Evolutionary conservation across 768 basidiomycete genomes (phyloP), one percentile per base, ranked within the genome.

Genomic region (Pisolithus marmoratus): DNA sequence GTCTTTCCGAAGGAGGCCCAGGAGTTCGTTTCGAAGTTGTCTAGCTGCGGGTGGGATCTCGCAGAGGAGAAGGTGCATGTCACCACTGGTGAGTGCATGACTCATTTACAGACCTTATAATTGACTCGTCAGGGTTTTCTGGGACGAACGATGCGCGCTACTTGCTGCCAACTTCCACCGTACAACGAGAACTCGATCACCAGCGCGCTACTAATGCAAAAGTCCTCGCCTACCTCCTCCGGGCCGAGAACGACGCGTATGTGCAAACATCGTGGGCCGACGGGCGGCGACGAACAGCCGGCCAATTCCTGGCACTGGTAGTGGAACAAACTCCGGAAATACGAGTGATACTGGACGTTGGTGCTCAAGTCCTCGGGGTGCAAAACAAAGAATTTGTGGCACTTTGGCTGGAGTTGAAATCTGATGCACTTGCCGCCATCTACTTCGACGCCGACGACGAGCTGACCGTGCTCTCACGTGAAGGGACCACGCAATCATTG

Each of bases 321-420:
- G 65, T 68, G 11, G n/a, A 50, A 1, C 69, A 76, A 54, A 49
- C 49, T 1, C 73, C 72, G 4, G 60, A 65, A n/a, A 66, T 81
- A 24, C 68, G 68, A 20, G 78, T 81, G 6, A 60, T 82, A 19
- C 61, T 82, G 17, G 80, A 82, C 40, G 79, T 82, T 12, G 81
- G 80, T 3, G 80, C 80, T 0, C 80, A 82, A 54, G 76, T 82
- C 64, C 63, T 82, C 8, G 79, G 81, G 43, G 63, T 79, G 50
- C 60, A 67, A 22, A 82, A 79, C 53, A 31, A 57, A 2, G 64
- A 75, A 23, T 49, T 82, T 5, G 75, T 68, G 2, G 36, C 49
- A 19, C 42, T 57, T 2, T 82, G 80, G 81, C 60, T 82, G 4
- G 37, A 46, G 19, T 49, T 54, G 41, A 61, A 49, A 9, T n/a